Conservation (phyloP, 805 yeast species). For the Priceomyces melissophilus region DNA sequence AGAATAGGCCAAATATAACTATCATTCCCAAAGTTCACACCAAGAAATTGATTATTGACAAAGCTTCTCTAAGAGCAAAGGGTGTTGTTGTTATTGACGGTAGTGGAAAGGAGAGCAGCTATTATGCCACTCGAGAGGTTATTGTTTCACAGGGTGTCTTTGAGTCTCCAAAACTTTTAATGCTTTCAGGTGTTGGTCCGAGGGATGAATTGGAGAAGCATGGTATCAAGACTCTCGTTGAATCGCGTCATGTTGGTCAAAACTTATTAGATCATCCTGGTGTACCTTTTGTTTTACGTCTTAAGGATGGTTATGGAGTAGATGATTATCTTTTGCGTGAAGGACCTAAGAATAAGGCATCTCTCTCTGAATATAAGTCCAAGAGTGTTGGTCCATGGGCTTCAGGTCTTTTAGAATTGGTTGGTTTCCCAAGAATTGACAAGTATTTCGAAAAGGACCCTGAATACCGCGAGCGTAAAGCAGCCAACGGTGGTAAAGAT, state of each 20-base stretch:
- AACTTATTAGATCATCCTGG: slow-evolving; percentile 29
- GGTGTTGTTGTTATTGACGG: slow-evolving; percentile 21
- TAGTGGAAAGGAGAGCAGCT: slow-evolving; percentile 16
- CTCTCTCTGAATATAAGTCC: slow-evolving; percentile 10
- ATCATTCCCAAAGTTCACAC: slow-evolving; percentile 22
- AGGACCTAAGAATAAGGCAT: slow-evolving; percentile 12
- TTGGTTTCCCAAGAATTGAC: slow-evolving; percentile 22
- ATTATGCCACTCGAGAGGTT: slow-evolving; percentile 21
- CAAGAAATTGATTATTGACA: slow-evolving; percentile 17
- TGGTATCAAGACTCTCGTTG: slow-evolving; percentile 21
- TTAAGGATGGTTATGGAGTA: slow-evolving; percentile 18
- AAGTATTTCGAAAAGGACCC: slow-evolving; percentile 18
- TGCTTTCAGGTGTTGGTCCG: slow-evolving; percentile 30
- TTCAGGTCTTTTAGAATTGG: slow-evolving; percentile 17
- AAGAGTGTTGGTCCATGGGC: slow-evolving; percentile 16
- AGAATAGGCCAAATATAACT: slow-evolving; percentile 18
- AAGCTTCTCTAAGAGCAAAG: slow-evolving; percentile 11
- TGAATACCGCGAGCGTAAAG: slow-evolving; percentile 12
- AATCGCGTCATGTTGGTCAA: slow-evolving; percentile 28
- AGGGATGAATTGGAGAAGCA: slow-evolving; percentile 19
- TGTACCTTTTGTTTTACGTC: slow-evolving; percentile 19
- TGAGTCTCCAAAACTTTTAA: slow-evolving; percentile 26
- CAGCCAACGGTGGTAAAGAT: slow-evolving; percentile 22
- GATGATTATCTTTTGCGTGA: slow-evolving; percentile 16
- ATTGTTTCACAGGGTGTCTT: slow-evolving; percentile 25